Base-by-base conservation (phyloP, 495 filamentous ascomycete genomes). In the Hypoxylon lenormandii region DNA sequence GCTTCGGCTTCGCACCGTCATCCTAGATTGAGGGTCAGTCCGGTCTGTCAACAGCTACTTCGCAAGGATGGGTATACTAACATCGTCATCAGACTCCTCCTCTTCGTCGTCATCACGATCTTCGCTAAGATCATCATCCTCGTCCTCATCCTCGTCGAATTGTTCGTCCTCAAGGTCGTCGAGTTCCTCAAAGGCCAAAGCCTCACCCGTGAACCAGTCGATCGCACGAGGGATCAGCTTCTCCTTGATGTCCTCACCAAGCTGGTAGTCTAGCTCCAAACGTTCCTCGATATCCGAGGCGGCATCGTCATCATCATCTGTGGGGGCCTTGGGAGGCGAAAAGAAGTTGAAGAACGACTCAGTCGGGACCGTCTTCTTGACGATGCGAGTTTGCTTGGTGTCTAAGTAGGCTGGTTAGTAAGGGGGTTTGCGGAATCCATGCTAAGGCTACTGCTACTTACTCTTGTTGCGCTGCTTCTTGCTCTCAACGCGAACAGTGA, bases 261-360 rank as follows among this genome's bases (percentile, higher is more conserved):
- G 91, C 79, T 97, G 94, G 78, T 99, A 99, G 79, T 99, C 96
- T 52, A 99, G 89, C 82, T 99, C 96, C 22, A 99, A 86, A 63
- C 96, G 94, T 83, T 97, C 94, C 83, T 98, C 96, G 63, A 99
- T 96, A 74, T 98, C 96, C 38, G 88, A 90, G 36, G 90, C 86
- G 56, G 90, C 87, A 64, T 96, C 93, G 54, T 89, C 88, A 46
- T 89, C 89, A 21, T 91, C 88, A 26, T 90, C 88, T 38, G 81
- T 84, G 3, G 94, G 96, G 51, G 92, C 89, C 80, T 92, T 92
- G 2, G 96, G 96, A 5, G 95, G 96, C 33, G 91, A 91, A 85
- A 99, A 98, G 88, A 99, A 99, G 86, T 97, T 98, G 88, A 99
- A 99, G 86, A 99, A 99, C 7, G 94, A 97, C 78, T 97, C 95